phyloP scores from a whole-genome alignment of 1,284 basidiomycete genomes.

The Ganoderma multipileum region DNA sequence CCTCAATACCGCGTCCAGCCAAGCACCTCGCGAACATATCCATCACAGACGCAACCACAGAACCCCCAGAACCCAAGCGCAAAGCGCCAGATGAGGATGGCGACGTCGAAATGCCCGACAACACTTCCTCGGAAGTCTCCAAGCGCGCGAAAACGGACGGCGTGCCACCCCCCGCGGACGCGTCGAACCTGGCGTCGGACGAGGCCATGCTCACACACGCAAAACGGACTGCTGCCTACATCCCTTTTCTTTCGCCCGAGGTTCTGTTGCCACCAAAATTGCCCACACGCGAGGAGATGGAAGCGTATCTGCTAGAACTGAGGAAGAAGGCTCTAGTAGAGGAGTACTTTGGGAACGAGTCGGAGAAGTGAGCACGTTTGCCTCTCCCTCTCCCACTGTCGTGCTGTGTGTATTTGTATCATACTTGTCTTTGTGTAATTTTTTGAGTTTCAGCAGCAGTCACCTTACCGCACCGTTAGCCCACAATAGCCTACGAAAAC shows the following conservation, averaged over 20 bases:
- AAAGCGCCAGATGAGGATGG: conserved; percentile 56
- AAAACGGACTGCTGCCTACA: conserved; percentile 58
- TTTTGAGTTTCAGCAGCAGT: not conserved
- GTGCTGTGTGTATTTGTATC: conserved; percentile 7
- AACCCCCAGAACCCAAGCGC: conserved; percentile 50
- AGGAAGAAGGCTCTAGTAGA: conserved; percentile 86
- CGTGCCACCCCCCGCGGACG: not conserved
- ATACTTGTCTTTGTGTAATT: not conserved
- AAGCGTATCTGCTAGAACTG: conserved; percentile 70
- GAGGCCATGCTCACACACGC: conserved; percentile 4
- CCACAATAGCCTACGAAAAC: too few relatives aligned
- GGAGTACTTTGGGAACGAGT: conserved; percentile 68
- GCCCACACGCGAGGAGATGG: conserved; percentile 8
- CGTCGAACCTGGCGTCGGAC: conserved; percentile 46
- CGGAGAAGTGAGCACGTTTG: conserved; percentile 14
- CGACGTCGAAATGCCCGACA: conserved; percentile 48
- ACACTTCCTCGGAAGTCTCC: conserved; percentile 29
- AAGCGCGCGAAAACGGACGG: conserved; percentile 1
- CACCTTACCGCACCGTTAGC: not conserved
- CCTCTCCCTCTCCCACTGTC: not conserved
- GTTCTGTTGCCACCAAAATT: conserved; percentile 46
- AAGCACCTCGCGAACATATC: conserved; percentile 33
- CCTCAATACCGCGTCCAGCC: conserved; percentile 56
- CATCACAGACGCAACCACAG: conserved; percentile 32
- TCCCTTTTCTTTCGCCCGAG: conserved; percentile 47